Conservation (phyloP, 805 yeast species). For the Kregervanrija delftensis region DNA sequence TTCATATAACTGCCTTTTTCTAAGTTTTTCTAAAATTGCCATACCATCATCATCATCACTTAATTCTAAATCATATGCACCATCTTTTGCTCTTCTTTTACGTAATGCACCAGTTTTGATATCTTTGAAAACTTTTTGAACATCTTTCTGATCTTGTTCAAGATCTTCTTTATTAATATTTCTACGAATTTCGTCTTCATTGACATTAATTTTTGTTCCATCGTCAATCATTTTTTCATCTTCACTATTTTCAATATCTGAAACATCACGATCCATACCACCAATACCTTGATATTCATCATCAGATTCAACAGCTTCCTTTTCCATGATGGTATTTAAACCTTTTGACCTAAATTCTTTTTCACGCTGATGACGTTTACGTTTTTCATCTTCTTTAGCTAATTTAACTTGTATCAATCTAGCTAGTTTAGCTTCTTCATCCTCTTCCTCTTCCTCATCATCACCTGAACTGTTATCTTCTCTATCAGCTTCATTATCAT, state of each 20-base stretch:
- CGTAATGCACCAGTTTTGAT: constrained; percentile 66
- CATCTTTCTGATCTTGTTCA: constrained; percentile 53
- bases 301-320: constrained; percentile 84
- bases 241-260: constrained; percentile 62
- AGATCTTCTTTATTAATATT: constrained; percentile 54
- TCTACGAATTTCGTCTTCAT: constrained; percentile 51
- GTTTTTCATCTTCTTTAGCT: constrained; percentile 19
- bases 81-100: constrained; percentile 45
- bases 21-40: constrained; percentile 3
- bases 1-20: constrained; percentile 20
- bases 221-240: constrained; percentile 77
- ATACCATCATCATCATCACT: constrained; percentile 69
- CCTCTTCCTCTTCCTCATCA: constrained; percentile 27
- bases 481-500: constrained; percentile 23
- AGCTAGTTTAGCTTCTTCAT: constrained; percentile 32
- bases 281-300: constrained; percentile 85
- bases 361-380: constrained; percentile 27
- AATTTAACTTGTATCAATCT: constrained; percentile 16
- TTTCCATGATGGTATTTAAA: constrained; percentile 55
- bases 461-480: constrained; percentile 6
- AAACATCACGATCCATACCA: constrained; percentile 57
- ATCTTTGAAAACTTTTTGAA: constrained; percentile 63
- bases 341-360: constrained; percentile 55
- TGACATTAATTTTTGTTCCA: constrained; percentile 46
- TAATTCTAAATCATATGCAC: constrained; percentile 52